These are phyloP conservation scores for Magnolia kwangsiensis DNA, from an alignment of 164 flowering plant species.

Conservation along the genomic window DNA sequence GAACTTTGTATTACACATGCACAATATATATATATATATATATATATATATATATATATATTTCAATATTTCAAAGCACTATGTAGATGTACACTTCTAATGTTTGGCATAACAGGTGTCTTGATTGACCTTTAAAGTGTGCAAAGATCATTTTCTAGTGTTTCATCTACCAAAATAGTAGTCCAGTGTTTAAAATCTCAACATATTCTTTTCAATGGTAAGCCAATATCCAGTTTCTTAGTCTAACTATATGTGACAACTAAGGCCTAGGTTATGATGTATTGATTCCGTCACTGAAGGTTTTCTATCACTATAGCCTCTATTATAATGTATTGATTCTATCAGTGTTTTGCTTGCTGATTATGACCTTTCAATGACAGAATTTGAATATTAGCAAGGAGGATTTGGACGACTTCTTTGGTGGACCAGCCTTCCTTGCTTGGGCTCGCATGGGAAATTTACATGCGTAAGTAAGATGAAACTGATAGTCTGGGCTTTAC, in stretches of 20 bases:
- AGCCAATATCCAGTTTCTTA: background rate
- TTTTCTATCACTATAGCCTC: too few relatives aligned
- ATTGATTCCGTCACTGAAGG: background rate
- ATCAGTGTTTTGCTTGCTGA: background rate
- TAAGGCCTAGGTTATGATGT: conserved; percentile 3
- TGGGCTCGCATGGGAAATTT: conserved; percentile 99
- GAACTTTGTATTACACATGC: too few relatives aligned
- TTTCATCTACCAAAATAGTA: too few relatives aligned
- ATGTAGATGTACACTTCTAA: too few relatives aligned
- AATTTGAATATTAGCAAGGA: conserved; percentile 57
- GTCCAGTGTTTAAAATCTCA: background rate
- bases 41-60: too few relatives aligned
- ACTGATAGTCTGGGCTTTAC: background rate
- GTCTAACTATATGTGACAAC: background rate
- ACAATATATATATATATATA: too few relatives aligned
- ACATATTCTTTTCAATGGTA: too few relatives aligned
- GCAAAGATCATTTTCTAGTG: background rate
- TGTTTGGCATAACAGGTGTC: background rate
- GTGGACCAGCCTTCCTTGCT: conserved; percentile 99
- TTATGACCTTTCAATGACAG: conserved; percentile 29
- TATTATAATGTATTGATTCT: background rate
- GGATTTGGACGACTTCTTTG: conserved; percentile 79
- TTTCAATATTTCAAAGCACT: too few relatives aligned
- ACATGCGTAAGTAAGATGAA: conserved; percentile 59
- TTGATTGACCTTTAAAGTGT: background rate